phyloP scores from a whole-genome alignment of 805 yeast species.

The Jamesozyma jinghongensis region DNA sequence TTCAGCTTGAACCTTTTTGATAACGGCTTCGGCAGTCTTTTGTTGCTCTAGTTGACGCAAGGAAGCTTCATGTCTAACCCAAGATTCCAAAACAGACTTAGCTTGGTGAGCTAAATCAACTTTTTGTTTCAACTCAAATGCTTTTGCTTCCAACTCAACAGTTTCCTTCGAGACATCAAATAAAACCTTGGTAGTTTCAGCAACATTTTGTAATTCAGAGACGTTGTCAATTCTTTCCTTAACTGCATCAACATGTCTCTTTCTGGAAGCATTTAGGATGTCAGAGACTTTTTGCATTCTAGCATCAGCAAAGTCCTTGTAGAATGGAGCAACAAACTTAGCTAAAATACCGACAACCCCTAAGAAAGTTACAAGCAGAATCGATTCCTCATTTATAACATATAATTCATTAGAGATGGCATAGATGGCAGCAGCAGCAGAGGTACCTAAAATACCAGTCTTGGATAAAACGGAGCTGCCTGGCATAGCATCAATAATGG shows the following conservation, averaged over 20 bases:
- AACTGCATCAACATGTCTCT: constrained; percentile 85
- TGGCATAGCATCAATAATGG: constrained; percentile 87
- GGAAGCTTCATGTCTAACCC: constrained; percentile 97
- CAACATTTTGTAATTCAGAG: constrained; percentile 83
- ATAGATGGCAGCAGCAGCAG: constrained; percentile 88
- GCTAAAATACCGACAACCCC: constrained; percentile 68
- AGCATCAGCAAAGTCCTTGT: constrained; percentile 87
- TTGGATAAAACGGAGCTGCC: constrained; percentile 81
- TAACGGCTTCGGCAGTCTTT: constrained; percentile 79
- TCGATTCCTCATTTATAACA: constrained; percentile 89
- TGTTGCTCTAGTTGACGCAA: constrained; percentile 94
- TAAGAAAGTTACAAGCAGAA: constrained; percentile 69
- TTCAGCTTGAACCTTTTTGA: constrained; percentile 81
- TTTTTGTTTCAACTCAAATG: constrained; percentile 86
- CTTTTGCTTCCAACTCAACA: constrained; percentile 88
- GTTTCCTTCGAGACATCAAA: constrained; percentile 95
- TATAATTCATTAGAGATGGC: constrained; percentile 90
- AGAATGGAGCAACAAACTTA: constrained; percentile 87
- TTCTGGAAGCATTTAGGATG: constrained; percentile 79
- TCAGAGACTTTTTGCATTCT: constrained; percentile 74
- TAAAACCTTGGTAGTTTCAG: constrained; percentile 79
- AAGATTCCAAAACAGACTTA: constrained; percentile 89
- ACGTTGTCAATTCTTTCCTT: constrained; percentile 86
- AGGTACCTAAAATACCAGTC: constrained; percentile 91
- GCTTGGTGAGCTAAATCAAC: constrained; percentile 85